A percentile compares a stretch with the other conserved stretches of the same genome.
These are phyloP conservation scores for Haematococcus lacustris DNA, from an alignment of 139 green algal genomes.

Conservation along the genomic window DNA sequence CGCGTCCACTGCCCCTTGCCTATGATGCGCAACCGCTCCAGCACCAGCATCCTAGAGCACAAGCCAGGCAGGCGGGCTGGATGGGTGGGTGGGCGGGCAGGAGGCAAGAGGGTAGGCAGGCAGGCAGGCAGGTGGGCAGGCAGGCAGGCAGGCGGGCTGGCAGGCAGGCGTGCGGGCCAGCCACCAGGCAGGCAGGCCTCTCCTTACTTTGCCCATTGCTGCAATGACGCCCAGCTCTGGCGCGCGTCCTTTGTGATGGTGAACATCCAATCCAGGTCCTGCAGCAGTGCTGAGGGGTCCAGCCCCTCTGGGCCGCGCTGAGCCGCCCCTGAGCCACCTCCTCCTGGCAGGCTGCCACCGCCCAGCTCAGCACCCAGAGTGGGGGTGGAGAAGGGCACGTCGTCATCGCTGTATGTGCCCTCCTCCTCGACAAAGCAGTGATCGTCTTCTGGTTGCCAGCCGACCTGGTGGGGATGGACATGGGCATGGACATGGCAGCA, in stretches of 20 bases:
- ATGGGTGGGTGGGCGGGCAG: too few relatives aligned
- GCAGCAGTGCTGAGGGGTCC: neutral
- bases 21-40: conserved; percentile 12
- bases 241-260: conserved; percentile 5
- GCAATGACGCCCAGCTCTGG: neutral
- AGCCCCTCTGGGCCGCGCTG: too few relatives aligned
- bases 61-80: neutral
- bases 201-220: neutral
- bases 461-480: too few relatives aligned
- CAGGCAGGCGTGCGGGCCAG: neutral
- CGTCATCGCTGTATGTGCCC: too few relatives aligned
- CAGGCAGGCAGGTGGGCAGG: neutral
- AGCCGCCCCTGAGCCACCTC: too few relatives aligned
- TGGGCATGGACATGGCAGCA: too few relatives aligned
- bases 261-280: conserved; percentile 5
- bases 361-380: too few relatives aligned
- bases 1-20: conserved; percentile 16
- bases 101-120: neutral
- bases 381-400: too few relatives aligned
- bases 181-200: neutral
- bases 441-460: too few relatives aligned
- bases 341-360: too few relatives aligned
- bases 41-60: conserved; percentile 12
- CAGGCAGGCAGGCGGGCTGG: neutral
- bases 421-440: too few relatives aligned